Evolutionary conservation across 2,329 filamentous ascomycete species (phyloP), one percentile per base, ranked within the genome.

Genomic region (Diplodia scrobiculata): DNA sequence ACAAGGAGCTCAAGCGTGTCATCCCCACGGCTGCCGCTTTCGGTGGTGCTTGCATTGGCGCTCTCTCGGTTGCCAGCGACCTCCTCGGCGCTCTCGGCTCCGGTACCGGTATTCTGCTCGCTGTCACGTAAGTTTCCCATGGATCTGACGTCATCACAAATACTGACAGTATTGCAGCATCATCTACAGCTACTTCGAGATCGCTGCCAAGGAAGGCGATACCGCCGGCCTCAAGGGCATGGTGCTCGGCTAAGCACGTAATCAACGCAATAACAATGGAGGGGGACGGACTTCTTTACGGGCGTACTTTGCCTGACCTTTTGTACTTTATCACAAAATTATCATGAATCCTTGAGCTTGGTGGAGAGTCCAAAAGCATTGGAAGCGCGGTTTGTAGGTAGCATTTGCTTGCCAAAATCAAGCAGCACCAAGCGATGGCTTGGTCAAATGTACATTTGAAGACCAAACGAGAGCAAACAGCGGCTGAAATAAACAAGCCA

Each of bases 121-220:
- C 95, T 80, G 95, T 99, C 77, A 99, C 96, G 89, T 96, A 88
- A 91, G 91, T 90, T 72, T 65, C 58, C 25, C 54, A 19, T 21
- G 7, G 41, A 47, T 5, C 53, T 25, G 58, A 32, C 60, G 3
- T 10, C 13, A 2, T 54, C 65, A 29, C 17, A 25, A 2, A 29
- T 38, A 53, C 68, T 79, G 71, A 72, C 73, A n/a, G 29, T 1
- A 13, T 17, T 17, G 17, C 72, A 96, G 92, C 69, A 99, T 99
- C 79, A 99, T 99, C 81, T 99, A 99, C 80, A 92, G 93, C 71
- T 99, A 99, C 84, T 99, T 99, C 75, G 95, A 99, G 80, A 99
- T 99, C 75, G 95, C 95, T 27, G 96, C 96, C 75, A 97, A 97
- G 83, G 95, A 99, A 82, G 95, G 95, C 74, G 95, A 99, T 78